Evolutionary conservation across 306 rosid species (phyloP), one percentile per base, ranked within the genome.

Genomic region (Styphnolobium japonicum): DNA sequence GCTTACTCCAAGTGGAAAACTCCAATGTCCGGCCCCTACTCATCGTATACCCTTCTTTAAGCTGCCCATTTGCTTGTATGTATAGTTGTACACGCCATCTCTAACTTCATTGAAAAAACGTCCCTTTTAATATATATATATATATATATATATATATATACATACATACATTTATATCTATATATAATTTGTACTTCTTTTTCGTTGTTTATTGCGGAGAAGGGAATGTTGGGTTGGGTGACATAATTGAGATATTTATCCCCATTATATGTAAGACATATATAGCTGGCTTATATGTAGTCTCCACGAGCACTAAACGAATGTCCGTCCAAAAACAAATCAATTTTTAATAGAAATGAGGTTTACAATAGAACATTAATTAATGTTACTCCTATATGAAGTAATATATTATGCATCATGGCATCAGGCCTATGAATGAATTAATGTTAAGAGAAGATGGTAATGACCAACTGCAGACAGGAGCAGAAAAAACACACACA

Each of bases 1-100:
- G 67, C 80, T 81, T 83, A 71, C 82, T 75, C 39, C 77, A 87
- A 61, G 0, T 73, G 78, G 87, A 81, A 82, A 87, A 79, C 56
- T 77, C 68, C 81, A 74, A 58, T 51, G 22, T 68, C 43, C 5
- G 51, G 73, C 76, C 87, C 61, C 80, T 65, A 77, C 67, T 55
- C 68, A 36, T 80, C 84, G 62, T 71, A 80, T 70, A 39, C 80
- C 82, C 80, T 68, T 85, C 74, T 51, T 53, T 73, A 42, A 43
- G 73, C 66, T 46, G 3, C 67, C 64, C 12, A n/a, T 27, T 70
- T 78, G 37, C 65, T 48, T 71, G 23, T 71, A 45, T 21, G 64
- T 77, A 7, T 76, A 77, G 29, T 21, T 82, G 23, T 36, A 58
- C 71, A 71, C 76, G 81, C 82, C 46, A 81, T 81, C 71, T 81